These are phyloP conservation scores for Zanthoxylum bungeanum DNA, from an alignment of 345 rosid genomes.

Conservation along the genomic window DNA sequence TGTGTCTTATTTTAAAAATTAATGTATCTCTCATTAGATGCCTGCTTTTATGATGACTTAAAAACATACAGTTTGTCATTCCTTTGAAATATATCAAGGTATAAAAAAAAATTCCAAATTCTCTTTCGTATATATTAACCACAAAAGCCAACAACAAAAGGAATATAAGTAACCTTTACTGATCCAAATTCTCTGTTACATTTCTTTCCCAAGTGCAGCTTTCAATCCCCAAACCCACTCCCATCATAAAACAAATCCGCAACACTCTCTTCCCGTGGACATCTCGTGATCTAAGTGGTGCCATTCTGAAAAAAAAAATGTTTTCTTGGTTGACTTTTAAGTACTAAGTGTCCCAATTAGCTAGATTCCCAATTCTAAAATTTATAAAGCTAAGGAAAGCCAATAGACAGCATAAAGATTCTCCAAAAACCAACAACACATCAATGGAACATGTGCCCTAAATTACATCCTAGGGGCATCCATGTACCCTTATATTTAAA, in stretches of 20 bases:
- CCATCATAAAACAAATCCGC: neutral
- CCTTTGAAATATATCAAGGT: too few relatives aligned
- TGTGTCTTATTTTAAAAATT: too few relatives aligned
- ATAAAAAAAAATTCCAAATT: too few relatives aligned
- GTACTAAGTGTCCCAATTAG: constrained; percentile 8
- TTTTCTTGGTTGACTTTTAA: constrained; percentile 18
- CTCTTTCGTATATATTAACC: too few relatives aligned
- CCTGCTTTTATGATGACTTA: too few relatives aligned
- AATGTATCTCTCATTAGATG: too few relatives aligned
- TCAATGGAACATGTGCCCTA: constrained; percentile 34
- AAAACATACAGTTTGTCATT: too few relatives aligned
- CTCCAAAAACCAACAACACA: constrained; percentile 17
- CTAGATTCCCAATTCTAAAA: constrained; percentile 26
- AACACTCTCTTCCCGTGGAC: constrained; percentile 53
- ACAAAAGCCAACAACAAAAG: too few relatives aligned
- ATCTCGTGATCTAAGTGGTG: constrained; percentile 43
- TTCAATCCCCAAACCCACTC: constrained; percentile 21
- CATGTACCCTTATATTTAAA: constrained; percentile 28
- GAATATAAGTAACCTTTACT: too few relatives aligned
- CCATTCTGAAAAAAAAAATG: neutral
- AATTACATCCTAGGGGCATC: constrained; percentile 30
- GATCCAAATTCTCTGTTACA: too few relatives aligned
- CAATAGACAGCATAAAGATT: constrained; percentile 21
- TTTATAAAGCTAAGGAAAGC: constrained; percentile 11
- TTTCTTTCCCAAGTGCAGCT: constrained; percentile 1